Base-by-base conservation (phyloP, 1,139 yeast species). In the Candida mesenterica region DNA sequence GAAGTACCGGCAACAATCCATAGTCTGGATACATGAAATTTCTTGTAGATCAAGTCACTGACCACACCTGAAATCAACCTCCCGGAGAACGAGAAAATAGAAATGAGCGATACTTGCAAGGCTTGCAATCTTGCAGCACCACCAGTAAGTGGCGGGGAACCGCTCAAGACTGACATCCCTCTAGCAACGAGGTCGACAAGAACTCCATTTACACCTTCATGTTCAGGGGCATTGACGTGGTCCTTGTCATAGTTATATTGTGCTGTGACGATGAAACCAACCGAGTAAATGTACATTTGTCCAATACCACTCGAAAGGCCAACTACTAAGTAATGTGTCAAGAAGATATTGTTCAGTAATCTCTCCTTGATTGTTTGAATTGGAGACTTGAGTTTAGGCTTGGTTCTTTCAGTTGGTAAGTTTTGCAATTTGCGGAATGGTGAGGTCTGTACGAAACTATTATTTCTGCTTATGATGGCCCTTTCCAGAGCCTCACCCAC, bases 241-340 rank as follows among this genome's bases (percentile, higher is more conserved):
- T n/a, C 27, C 14, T 32, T 33, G 19, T 39, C 45, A 41, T 57
- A 58, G 31, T 59, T 53, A 33, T 55, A 57, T 39, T 69, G 75
- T 4, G 75, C 75, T 2, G 61, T 57, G 4, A 65, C 72, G 17
- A 70, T 57, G 40, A 68, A 70, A 1, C 76, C 76, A 6, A 70
- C 66, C 1, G 69, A 58, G 43, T 59, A 70, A 30, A 70, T 69
- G 40, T 70, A 70, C 57, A 62, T 67, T 44, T 68, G 75, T 23
- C 72, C 62, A 18, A 62, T 51, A 0, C 75, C 75, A 32, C 66
- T 56, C 15, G 59, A 44, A 15, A 69, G 46, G 3, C 71, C 54
- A 12, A 67, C 59, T 12, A 64, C 57, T n/a, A 59, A 34, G 37
- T 55, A 65, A 42, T 68, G 74, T 3, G 53, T 52, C 25, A 67